Percentiles rank a stretch among this genome's conserved stretches.
phyloP scores from a whole-genome alignment of 164 flowering plant species.

The Berberis vulgaris region DNA sequence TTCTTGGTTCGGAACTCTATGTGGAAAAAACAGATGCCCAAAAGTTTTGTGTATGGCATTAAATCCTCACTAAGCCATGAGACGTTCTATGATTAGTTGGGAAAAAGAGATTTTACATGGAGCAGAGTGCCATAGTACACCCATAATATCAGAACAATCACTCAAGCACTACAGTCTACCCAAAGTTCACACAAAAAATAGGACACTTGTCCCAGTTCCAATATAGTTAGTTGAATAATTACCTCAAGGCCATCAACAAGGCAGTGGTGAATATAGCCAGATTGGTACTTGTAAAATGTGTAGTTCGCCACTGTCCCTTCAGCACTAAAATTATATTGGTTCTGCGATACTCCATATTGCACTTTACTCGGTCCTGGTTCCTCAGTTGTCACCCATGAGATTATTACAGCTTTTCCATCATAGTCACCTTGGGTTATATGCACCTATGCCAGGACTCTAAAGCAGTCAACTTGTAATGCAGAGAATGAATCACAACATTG shows the following conservation, averaged over 20 bases:
- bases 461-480: neutral
- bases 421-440: slow-evolving; percentile 98
- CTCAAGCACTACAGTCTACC: no score
- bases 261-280: slow-evolving; percentile 90
- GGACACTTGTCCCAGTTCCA: no score
- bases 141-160: no score
- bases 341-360: slow-evolving; percentile 57
- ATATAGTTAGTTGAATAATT: neutral
- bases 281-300: slow-evolving; percentile 67
- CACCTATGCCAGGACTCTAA: slow-evolving; percentile 40
- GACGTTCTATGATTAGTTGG: no score
- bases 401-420: slow-evolving; percentile 85
- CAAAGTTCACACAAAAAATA: no score
- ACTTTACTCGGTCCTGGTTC: slow-evolving; percentile 63
- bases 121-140: no score
- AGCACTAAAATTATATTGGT: slow-evolving; percentile 42
- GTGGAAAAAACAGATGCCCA: no score
- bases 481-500: no score
- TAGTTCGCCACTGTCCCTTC: slow-evolving; percentile 55
- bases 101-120: no score
- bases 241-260: slow-evolving; percentile 79
- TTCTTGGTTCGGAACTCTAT: no score
- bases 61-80: no score
- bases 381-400: slow-evolving; percentile 88
- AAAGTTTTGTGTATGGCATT: no score